These are phyloP conservation scores for Alternaria atra DNA, from an alignment of 2,329 filamentous ascomycete genomes.

Conservation along the genomic window DNA sequence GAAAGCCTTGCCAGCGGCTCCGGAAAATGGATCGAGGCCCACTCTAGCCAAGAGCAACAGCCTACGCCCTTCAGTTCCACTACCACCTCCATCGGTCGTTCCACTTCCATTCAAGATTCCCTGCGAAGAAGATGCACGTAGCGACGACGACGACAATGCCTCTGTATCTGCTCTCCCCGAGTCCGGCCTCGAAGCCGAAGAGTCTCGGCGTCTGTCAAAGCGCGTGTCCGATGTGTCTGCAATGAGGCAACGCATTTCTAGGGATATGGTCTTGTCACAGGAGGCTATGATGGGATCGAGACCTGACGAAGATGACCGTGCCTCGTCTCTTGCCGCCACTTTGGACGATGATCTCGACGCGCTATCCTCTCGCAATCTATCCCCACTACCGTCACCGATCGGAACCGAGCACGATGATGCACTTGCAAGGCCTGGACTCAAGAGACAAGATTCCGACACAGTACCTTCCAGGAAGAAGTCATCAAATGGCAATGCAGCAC, in stretches of 20 bases:
- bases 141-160: slow-evolving; percentile 58
- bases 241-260: slow-evolving; percentile 38
- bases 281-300: slow-evolving; percentile 49
- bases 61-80: slow-evolving; percentile 45
- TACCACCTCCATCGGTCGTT: slow-evolving; percentile 64
- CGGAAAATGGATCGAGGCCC: slow-evolving; percentile 10
- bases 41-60: slow-evolving; percentile 21
- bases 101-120: slow-evolving; percentile 73
- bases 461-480: background rate
- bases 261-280: slow-evolving; percentile 38
- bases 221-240: slow-evolving; percentile 43
- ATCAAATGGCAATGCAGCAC: background rate
- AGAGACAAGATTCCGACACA: background rate
- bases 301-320: slow-evolving; percentile 51
- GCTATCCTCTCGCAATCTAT: slow-evolving; percentile 43
- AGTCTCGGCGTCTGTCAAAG: slow-evolving; percentile 47
- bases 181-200: slow-evolving; percentile 22
- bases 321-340: slow-evolving; percentile 61
- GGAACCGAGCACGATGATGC: slow-evolving; percentile 19
- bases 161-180: slow-evolving; percentile 67
- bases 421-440: background rate
- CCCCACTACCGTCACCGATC: slow-evolving; percentile 39
- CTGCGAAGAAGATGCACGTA: slow-evolving; percentile 51
- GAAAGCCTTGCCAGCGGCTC: slow-evolving; percentile 12
- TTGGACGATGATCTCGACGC: slow-evolving; percentile 68